These are phyloP conservation scores for Ophiostoma quercus DNA, from an alignment of 2,329 filamentous ascomycete species.

Conservation along the genomic window DNA sequence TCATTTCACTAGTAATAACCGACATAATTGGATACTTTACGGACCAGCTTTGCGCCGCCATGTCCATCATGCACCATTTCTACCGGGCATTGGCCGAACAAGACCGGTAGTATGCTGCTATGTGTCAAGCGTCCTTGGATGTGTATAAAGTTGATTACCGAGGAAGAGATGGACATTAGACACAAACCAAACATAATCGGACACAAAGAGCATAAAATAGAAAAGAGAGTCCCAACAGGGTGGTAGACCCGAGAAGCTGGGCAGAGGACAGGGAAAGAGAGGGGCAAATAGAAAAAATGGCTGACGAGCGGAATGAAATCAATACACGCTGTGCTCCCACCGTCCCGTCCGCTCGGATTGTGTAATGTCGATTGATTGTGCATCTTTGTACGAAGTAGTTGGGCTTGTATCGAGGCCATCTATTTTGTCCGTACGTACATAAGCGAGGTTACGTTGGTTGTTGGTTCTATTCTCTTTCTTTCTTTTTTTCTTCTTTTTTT, in stretches of 20 bases:
- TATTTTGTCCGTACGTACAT: constrained; percentile 11
- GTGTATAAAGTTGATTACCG: no score
- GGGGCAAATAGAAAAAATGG: constrained; percentile 13
- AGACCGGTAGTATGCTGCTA: neutral
- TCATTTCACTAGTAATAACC: no score
- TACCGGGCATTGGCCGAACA: neutral
- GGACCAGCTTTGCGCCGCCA: neutral
- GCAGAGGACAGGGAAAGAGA: neutral
- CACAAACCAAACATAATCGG: neutral
- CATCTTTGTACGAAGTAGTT: neutral
- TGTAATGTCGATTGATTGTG: neutral
- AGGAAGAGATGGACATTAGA: neutral
- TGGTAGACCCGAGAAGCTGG: constrained; percentile 5
- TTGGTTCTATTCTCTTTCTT: neutral
- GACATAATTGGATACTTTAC: neutral
- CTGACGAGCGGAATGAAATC: neutral
- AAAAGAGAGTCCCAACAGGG: constrained; percentile 15
- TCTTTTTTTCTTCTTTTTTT: neutral
- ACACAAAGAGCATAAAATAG: neutral
- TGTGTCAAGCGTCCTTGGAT: neutral
- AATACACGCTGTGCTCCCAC: neutral
- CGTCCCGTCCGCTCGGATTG: neutral
- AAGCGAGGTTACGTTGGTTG: neutral
- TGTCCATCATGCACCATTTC: neutral
- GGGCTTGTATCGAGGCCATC: neutral